Base-by-base conservation (phyloP, 2,329 filamentous ascomycete genomes). In the Colletotrichum somersetense region DNA sequence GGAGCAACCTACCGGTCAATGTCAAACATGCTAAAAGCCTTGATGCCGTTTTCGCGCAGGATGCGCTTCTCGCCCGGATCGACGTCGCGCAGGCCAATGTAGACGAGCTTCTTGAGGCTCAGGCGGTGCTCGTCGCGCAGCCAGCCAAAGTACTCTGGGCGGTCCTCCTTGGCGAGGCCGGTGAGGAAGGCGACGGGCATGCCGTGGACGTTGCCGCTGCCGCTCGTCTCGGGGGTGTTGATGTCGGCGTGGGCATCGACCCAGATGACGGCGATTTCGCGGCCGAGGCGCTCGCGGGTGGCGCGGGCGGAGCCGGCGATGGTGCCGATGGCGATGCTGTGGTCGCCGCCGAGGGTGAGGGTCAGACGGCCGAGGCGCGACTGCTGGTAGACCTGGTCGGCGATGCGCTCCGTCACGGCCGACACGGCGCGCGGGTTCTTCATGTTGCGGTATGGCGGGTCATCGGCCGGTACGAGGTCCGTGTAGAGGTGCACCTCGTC, bases 181-280 rank as follows among this genome's bases (percentile, higher is more conserved):
- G 95, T 95, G 76, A 97, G 82, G 83, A 98, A 99, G 4, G 94
- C 91, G 48, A 98, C 93, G 2, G 96, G 96, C 96, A 99, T 99
- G 77, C 96, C 96, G 84, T 99, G 96, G 74, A 99, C 93, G 83
- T 98, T 98, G 44, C 96, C 96, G 76, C 93, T 96, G 53, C 89
- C 93, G 75, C 92, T 96, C 59, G 90, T 92, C 88, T 98, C 95
- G 65, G 96, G 96, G 1, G 93, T 95, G 85, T 99, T 99, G 86
- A 99, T 98, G 82, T 99, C 96, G 66, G 96, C 92, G 83, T 99
- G 96, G 35, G 96, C 96, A 83, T 99, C 96, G 42, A 99, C 96
- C 96, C 96, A 99, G 81, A 99, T 97, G 70, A 99, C 94, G 16
- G 95, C 96, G 74, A 98, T 91, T 77, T 98, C 96, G 67, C 92